These are phyloP conservation scores for Buxus sempervirens DNA, from an alignment of 164 flowering plant species.

Conservation along the genomic window DNA sequence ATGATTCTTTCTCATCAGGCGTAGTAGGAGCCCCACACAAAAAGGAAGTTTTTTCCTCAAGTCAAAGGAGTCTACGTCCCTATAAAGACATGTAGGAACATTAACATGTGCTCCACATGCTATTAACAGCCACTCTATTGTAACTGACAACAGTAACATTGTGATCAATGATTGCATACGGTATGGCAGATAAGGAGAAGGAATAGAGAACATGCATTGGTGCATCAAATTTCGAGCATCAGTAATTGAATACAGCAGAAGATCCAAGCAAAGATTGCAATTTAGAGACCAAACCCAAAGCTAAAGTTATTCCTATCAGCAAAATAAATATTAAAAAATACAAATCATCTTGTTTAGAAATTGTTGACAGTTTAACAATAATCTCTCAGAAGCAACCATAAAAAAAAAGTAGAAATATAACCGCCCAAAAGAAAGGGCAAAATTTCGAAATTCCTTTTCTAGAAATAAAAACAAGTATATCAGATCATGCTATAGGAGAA, in stretches of 20 bases:
- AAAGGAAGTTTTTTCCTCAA: slow-evolving; percentile 91
- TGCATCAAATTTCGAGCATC: neutral
- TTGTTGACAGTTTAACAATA: too few relatives aligned
- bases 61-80: slow-evolving; percentile 88
- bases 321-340: too few relatives aligned
- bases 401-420: too few relatives aligned
- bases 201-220: neutral
- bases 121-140: neutral
- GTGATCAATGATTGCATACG: neutral
- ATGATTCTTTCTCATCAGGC: slow-evolving; percentile 75
- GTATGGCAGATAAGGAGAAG: neutral
- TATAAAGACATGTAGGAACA: slow-evolving; percentile 28
- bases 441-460: too few relatives aligned
- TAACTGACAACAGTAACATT: neutral
- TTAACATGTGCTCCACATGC: neutral
- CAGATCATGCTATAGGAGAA: neutral
- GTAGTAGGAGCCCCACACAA: slow-evolving; percentile 80
- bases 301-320: too few relatives aligned
- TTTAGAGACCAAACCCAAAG: too few relatives aligned
- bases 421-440: too few relatives aligned
- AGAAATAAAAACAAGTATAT: too few relatives aligned
- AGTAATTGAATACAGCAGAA: neutral
- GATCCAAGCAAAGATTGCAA: too few relatives aligned
- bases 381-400: too few relatives aligned
- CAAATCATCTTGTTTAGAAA: too few relatives aligned